Evolutionary conservation across 495 filamentous ascomycete genomes (phyloP).

Genomic region (Penicillium bovifimosum): DNA sequence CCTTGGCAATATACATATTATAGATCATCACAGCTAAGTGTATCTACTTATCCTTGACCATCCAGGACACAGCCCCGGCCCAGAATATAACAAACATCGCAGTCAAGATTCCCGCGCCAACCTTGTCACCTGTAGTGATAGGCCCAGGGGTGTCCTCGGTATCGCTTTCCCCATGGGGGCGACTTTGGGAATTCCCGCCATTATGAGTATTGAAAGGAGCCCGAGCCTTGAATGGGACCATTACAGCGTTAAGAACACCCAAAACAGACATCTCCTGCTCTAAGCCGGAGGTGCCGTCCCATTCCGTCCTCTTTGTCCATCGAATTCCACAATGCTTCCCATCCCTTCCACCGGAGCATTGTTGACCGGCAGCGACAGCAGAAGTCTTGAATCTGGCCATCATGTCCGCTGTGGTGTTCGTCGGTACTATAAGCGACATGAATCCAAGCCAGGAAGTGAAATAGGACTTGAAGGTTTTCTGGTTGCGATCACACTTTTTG

Average conservation of each 20-base stretch:
- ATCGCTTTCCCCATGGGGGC: conserved; percentile 46
- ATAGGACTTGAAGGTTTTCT: conserved; percentile 67
- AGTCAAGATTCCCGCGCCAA: conserved; percentile 59
- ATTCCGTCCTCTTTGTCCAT: conserved; percentile 37
- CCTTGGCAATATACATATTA: no score
- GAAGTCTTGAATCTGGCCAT: conserved; percentile 24
- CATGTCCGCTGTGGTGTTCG: not conserved
- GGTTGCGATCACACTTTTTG: conserved; percentile 60
- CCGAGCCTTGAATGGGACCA: conserved; percentile 37
- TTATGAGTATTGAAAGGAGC: conserved; percentile 48
- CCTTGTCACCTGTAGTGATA: conserved; percentile 50
- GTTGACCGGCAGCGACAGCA: conserved; percentile 53
- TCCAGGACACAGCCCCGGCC: conserved; percentile 37
- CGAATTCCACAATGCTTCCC: conserved; percentile 44
- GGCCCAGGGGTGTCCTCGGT: conserved; percentile 14
- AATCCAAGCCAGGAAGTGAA: conserved; percentile 62
- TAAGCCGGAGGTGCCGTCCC: conserved; percentile 43
- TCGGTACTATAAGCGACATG: conserved; percentile 38
- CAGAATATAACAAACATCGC: conserved; percentile 48
- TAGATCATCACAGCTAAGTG: no score
- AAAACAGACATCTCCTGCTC: conserved; percentile 54
- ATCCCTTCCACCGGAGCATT: conserved; percentile 50
- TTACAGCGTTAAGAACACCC: conserved; percentile 45
- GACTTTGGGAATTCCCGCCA: conserved; percentile 57
- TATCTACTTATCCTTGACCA: conserved; percentile 9